Base-by-base conservation (phyloP, 805 yeast species). In the Candida quercuum region DNA sequence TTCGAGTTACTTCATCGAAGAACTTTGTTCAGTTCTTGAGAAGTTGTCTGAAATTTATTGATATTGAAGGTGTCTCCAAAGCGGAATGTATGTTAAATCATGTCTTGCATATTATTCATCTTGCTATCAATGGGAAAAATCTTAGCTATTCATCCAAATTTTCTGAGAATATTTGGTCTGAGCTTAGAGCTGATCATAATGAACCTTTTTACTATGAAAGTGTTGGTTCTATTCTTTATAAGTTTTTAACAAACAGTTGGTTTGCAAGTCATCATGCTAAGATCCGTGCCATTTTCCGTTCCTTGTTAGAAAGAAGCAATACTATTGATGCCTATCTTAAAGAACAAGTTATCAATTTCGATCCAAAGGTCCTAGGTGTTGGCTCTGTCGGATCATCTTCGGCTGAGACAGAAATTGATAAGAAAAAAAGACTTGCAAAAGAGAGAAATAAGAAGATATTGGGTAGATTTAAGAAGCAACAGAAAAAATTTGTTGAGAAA, bases 401-500 rank as follows among this genome's bases (percentile, higher is more conserved):
- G 1, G 30, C 33, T 1, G 46, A 48, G 19, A 31, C 54, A 4
- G 81, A 73, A 23, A 57, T 64, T 21, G 82, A 76, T 26, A 68
- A 67, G 40, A 86, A 81, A 63, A 85, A 81, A 57, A 66, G 73
- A 28, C 47, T 74, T 7, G 96, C 95, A 0, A 76, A 76, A 47
- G 79, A 72, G 41, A 76, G 89, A 46, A 82, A 78, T 48, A 74
- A 72, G 1, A 81, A 78, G 48, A 69, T 89, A 23, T 59, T 91
- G 71, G 91, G 83, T 1, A 86, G 81, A 41, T 74, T 91, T 54
- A 84, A 81, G 46, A 76, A 74, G 45, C 94, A 87, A 49, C 98
- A 91, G 54, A 68, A 74, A 27, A 72, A 69, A 62, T 93, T 91
- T 61, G 74, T 83, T 21, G 76, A 75, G 39, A 71, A 73, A 21